Conservation (phyloP, 352 stramenopile species). For the Globisporangium ultimum region DNA sequence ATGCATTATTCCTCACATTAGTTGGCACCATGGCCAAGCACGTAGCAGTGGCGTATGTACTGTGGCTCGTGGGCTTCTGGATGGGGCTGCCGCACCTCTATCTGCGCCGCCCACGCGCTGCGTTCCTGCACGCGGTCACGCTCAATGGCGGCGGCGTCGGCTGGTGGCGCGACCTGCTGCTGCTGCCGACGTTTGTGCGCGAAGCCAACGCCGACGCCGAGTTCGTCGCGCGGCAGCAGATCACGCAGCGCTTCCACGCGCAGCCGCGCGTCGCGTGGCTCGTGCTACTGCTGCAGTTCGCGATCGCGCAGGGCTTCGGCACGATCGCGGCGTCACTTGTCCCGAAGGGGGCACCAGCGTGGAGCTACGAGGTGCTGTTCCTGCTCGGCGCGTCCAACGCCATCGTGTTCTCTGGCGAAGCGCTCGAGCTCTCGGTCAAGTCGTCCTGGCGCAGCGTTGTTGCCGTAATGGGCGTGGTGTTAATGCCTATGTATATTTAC, state of each 20-base stretch:
- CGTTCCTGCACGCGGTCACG: constrained; percentile 18
- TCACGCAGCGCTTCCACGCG: constrained; percentile 12
- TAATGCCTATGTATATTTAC: background rate
- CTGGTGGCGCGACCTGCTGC: constrained; percentile 19
- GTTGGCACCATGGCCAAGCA: constrained; percentile 12
- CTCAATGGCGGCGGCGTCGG: constrained; percentile 17
- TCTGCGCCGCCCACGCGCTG: constrained; percentile 13
- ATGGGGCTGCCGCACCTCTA: constrained; percentile 24
- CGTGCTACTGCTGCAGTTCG: constrained; percentile 11
- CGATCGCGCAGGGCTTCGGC: constrained; percentile 5
- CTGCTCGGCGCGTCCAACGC: constrained; percentile 12
- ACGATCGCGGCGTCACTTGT: constrained; percentile 9
- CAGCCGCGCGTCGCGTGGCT: constrained; percentile 13
- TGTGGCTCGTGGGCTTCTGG: constrained; percentile 23
- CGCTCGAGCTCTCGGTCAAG: constrained; percentile 6
- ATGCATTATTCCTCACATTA: background rate
- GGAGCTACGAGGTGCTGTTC: constrained; percentile 18
- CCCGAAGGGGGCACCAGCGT: background rate
- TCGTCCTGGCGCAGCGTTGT: constrained; percentile 1
- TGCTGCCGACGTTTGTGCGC: constrained; percentile 13
- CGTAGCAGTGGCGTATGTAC: constrained; percentile 13
- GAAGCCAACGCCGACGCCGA: constrained; percentile 17
- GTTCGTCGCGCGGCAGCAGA: constrained; percentile 9
- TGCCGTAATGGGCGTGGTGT: background rate
- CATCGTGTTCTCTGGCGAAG: constrained; percentile 16